Base-by-base conservation (phyloP, 192 early-diverging fungal genomes). In the Entomortierella beljakovae region DNA sequence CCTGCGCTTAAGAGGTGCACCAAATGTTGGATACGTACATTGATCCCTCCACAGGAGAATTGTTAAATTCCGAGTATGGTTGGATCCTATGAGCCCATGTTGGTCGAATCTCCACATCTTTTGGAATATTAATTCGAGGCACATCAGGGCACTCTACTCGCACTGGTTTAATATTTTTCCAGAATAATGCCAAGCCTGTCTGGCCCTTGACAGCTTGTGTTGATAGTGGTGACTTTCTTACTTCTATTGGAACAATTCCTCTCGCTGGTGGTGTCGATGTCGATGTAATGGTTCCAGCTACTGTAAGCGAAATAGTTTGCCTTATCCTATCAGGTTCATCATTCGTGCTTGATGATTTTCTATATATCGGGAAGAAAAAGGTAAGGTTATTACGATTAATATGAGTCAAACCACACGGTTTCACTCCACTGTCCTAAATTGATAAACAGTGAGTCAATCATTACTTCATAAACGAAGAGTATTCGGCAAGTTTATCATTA, bases 31-130 rank as follows among this genome's bases (percentile, higher is more conserved):
- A 3, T 16, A 34, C 73, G 37, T 56, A 68, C 80, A 52, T 50
- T 1, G 59, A 56, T 13, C 68, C 80, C 43, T 68, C 69, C 0
- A 68, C 61, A 16, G 53, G 22, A 13, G 60, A 34, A 10, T 32
- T 20, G 11, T 50, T 26, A 26, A 51, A 32, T n/a, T 69, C 73
- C 0, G 54, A 8, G 31, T 58, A 43, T 26, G 73, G 34, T 49
- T 77, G 73, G 34, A 79, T 55, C 35, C 64, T 70, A 37, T 79
- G 75, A 1, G 75, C 75, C 75, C 75, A 79, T n/a, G 75, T 79
- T 20, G 75, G 75, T 0, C 75, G 57, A 10, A 42, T 28, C 34
- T 79, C 75, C 6, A 79, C 75, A 49, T 79, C 75, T 23, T 79
- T 79, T 15, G 75, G 75, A 46, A 79, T 79, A 26, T 70, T 79